phyloP scores from a whole-genome alignment of 2,329 filamentous ascomycete genomes.

The Ceratocystiopsis brevicomis region DNA sequence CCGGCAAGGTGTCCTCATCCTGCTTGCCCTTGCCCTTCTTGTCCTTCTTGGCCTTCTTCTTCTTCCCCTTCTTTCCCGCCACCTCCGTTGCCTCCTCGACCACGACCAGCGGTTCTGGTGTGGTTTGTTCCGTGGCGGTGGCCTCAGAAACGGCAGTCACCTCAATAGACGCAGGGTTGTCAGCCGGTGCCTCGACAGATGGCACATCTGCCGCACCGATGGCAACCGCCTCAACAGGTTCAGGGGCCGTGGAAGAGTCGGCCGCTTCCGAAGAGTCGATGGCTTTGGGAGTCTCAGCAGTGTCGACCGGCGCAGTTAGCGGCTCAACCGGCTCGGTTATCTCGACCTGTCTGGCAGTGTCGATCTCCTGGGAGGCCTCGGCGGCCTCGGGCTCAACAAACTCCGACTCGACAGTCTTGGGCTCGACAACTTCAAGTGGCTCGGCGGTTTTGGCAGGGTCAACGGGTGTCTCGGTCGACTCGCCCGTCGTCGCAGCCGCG shows the following conservation, averaged over 20 bases:
- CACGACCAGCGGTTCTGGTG: no score
- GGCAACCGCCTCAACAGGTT: background rate
- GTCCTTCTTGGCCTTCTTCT: slow-evolving; percentile 8
- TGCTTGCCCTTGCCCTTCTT: slow-evolving; percentile 15
- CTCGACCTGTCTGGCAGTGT: background rate
- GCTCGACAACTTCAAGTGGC: no score
- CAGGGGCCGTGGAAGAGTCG: background rate
- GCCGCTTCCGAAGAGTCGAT: background rate
- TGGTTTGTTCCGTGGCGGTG: no score
- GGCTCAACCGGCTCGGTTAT: background rate
- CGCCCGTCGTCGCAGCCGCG: no score
- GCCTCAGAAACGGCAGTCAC: background rate
- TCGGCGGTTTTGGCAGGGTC: no score
- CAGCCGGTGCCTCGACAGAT: no score
- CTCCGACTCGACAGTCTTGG: background rate
- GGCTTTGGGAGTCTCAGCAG: slow-evolving; percentile 13
- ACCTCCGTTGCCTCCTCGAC: no score
- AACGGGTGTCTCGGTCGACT: no score
- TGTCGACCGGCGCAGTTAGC: background rate
- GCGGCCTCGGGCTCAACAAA: background rate
- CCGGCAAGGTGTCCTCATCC: background rate
- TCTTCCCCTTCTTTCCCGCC: background rate
- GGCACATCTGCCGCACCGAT: background rate
- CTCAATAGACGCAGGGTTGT: background rate
- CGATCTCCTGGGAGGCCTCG: slow-evolving; percentile 1